Conservation (phyloP, 2,329 filamentous ascomycete species). For the Botryotinia globosa region DNA sequence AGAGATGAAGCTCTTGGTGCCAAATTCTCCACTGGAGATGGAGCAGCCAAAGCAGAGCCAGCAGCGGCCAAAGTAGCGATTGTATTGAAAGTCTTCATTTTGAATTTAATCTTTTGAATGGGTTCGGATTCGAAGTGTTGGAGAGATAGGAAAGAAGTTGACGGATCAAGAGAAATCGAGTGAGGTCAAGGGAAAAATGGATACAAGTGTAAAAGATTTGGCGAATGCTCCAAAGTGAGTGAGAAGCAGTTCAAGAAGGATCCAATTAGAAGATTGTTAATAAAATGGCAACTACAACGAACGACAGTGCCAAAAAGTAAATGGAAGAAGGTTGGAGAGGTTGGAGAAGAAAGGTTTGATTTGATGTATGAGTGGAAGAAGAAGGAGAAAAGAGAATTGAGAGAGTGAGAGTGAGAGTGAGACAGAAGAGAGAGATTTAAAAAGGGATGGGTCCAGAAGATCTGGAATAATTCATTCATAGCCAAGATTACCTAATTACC, state of each 20-base stretch:
- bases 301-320: slow-evolving; percentile 23
- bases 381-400: not conserved
- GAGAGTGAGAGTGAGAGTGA: too few species aligned
- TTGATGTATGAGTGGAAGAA: not conserved
- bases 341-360: slow-evolving; percentile 13
- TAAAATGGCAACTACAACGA: slow-evolving; percentile 30
- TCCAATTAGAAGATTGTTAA: slow-evolving; percentile 24
- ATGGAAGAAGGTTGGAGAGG: slow-evolving; percentile 1
- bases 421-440: not conserved
- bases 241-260: slow-evolving; percentile 27
- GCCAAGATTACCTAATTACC: not conserved
- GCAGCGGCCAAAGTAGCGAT: slow-evolving; percentile 35
- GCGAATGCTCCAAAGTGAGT: slow-evolving; percentile 29
- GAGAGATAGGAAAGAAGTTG: not conserved
- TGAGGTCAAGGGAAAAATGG: not conserved
- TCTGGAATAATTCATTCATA: not conserved
- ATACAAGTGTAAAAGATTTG: slow-evolving; percentile 6
- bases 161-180: slow-evolving; percentile 8
- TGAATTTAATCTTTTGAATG: slow-evolving; percentile 13
- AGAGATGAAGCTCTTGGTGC: slow-evolving; percentile 28
- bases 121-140: not conserved
- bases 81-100: slow-evolving; percentile 36
- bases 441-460: not conserved
- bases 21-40: slow-evolving; percentile 28
- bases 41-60: slow-evolving; percentile 26